Base-by-base conservation (phyloP, 192 early-diverging fungal genomes). In the Podila minutissima region DNA sequence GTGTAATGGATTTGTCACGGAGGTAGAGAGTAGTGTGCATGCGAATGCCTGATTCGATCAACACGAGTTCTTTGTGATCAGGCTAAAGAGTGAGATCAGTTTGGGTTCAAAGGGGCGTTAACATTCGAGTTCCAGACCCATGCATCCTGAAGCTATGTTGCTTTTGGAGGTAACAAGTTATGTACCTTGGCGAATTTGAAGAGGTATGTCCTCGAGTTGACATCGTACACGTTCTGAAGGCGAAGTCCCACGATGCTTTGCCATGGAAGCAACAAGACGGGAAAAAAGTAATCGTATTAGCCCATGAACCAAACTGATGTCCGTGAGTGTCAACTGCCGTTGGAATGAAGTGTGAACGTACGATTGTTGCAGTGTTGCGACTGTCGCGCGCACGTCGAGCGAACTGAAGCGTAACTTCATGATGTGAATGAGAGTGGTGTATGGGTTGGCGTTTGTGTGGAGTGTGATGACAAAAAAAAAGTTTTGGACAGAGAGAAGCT, bases 171-270 rank as follows among this genome's bases (percentile, higher is more conserved):
- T 57, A 20, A 70, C 9, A 57, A 57, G 4, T 17, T 12, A 4
- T 49, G 13, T 62, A 90, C 89, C 86, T 92, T 91, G 69, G 95
- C 91, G 65, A 99, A 98, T 75, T 98, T 98, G 82, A 97, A 88
- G 24, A 99, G 86, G 72, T 94, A 95, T 60, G 96, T 98, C 82
- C 93, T 93, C 9, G 87, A 67, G 66, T 94, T 97, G 71, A 97
- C 89, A 86, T 98, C 97, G 82, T 98, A 99, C n/a, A 98, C 89
- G 66, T 98, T 98, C 76, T 96, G 94, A 20, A 99, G 85, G 10
- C 98, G 94, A 57, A 97, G 83, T 5, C 95, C 97, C 11, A 96
- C 87, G 24, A 97, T 75, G 66, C 89, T 89, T 51, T 31, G 53
- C 26, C 17, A n/a, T 32, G 15, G 9, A 66, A 24, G 15, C 1